Evolutionary conservation across 2,329 filamentous ascomycete species (phyloP).

Genomic region (Alternaria panax): DNA sequence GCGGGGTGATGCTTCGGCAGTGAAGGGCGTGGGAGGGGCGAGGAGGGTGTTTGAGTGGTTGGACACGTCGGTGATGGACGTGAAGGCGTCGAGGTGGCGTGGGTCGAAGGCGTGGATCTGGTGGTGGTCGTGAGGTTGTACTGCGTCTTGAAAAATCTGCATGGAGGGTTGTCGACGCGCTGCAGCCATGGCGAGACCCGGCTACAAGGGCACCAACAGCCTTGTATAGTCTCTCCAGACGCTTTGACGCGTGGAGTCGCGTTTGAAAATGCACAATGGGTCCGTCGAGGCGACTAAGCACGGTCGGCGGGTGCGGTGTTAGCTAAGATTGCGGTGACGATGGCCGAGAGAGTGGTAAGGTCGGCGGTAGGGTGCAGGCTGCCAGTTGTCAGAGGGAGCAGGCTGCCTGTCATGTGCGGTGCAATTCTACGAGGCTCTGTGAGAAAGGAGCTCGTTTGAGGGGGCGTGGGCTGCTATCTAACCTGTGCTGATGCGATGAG

Average conservation of each 20-base stretch:
- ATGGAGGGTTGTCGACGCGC: slow-evolving; percentile 64
- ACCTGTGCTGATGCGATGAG: slow-evolving; percentile 40
- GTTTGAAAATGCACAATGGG: slow-evolving; percentile 39
- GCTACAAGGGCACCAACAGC: slow-evolving; percentile 34
- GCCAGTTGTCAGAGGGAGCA: slow-evolving; percentile 28
- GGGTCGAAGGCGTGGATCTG: slow-evolving; percentile 59
- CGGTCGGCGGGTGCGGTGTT: slow-evolving; percentile 34
- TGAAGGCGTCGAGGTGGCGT: slow-evolving; percentile 58
- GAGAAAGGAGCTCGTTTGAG: slow-evolving; percentile 33
- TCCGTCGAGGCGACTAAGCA: slow-evolving; percentile 29
- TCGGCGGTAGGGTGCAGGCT: slow-evolving; percentile 21
- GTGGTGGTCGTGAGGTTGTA: slow-evolving; percentile 51
- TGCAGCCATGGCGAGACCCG: slow-evolving; percentile 56
- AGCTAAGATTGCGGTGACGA: slow-evolving; percentile 47
- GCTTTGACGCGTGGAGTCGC: slow-evolving; percentile 53
- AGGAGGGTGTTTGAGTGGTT: slow-evolving; percentile 70
- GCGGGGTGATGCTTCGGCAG: slow-evolving; percentile 70
- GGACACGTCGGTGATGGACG: slow-evolving; percentile 54
- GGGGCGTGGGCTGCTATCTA: slow-evolving; percentile 35
- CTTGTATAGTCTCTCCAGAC: slow-evolving; percentile 40
- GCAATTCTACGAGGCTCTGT: slow-evolving; percentile 23
- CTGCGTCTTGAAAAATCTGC: slow-evolving; percentile 66
- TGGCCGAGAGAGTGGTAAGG: slow-evolving; percentile 25
- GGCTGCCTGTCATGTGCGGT: slow-evolving; percentile 26
- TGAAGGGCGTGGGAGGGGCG: slow-evolving; percentile 63